Percentiles rank a stretch among this genome's conserved stretches.
Evolutionary conservation across 2,329 filamentous ascomycete genomes (phyloP).

Genomic region (Xylariales sp.): DNA sequence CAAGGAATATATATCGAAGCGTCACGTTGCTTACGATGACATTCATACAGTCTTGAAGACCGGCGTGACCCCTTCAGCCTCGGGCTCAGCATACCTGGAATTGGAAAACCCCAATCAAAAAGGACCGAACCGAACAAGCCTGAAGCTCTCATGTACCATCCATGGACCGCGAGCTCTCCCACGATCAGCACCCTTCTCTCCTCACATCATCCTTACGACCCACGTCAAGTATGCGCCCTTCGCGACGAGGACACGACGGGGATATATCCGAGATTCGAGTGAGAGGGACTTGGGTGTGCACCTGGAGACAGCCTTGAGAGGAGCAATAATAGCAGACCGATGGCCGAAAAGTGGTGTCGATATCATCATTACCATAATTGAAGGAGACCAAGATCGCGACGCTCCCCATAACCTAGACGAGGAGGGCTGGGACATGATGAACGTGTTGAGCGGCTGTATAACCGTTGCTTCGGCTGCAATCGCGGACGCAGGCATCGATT

Average conservation of each 20-base stretch:
- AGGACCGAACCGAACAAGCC: constrained; percentile 52
- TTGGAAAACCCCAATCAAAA: constrained; percentile 45
- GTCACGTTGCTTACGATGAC: constrained; percentile 3
- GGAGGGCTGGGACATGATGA: constrained; percentile 83
- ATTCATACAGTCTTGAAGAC: constrained; percentile 72
- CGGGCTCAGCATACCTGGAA: constrained; percentile 85
- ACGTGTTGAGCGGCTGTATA: constrained; percentile 84
- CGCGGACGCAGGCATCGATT: constrained; percentile 92
- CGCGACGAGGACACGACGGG: constrained; percentile 74
- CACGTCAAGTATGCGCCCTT: constrained; percentile 97
- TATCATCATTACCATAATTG: constrained; percentile 85
- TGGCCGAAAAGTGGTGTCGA: constrained; percentile 99
- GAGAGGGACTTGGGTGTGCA: constrained; percentile 90
- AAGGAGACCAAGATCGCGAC: constrained; percentile 79
- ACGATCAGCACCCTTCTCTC: constrained; percentile 84
- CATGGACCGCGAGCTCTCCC: constrained; percentile 90
- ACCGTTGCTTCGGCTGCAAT: constrained; percentile 91
- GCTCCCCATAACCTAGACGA: constrained; percentile 43
- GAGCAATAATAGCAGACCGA: constrained; percentile 84
- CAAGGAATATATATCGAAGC: no score
- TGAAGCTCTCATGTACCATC: constrained; percentile 90
- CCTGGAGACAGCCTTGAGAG: constrained; percentile 83
- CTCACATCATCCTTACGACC: constrained; percentile 84
- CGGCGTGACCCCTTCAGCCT: constrained; percentile 86
- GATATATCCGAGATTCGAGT: constrained; percentile 78